Percentiles rank a stretch among this genome's conserved stretches.
phyloP scores from a whole-genome alignment of 495 filamentous ascomycete species.

The Filosporella fistucella region DNA sequence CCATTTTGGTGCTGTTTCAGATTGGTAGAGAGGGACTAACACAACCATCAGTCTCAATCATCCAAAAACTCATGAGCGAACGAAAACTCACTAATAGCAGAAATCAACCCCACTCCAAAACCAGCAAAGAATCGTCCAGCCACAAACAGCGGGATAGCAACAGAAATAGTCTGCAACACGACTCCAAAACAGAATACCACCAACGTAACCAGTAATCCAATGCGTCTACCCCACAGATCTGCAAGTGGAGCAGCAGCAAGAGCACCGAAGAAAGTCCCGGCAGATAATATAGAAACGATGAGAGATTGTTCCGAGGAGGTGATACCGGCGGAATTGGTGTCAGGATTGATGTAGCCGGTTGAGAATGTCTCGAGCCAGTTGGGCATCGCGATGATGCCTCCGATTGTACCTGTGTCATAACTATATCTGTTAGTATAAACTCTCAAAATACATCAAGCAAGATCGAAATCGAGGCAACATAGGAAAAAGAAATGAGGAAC shows the following conservation, averaged over 20 bases:
- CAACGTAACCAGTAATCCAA: conserved; percentile 58
- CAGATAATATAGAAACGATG: conserved; percentile 81
- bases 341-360: conserved; percentile 52
- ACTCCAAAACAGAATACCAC: conserved; percentile 75
- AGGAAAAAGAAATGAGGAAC: too few relatives aligned
- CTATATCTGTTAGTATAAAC: too few relatives aligned
- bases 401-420: conserved; percentile 83
- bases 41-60: neutral
- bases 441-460: too few relatives aligned
- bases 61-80: neutral
- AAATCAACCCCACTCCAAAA: conserved; percentile 76
- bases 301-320: conserved; percentile 58
- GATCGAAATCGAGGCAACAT: too few relatives aligned
- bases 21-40: conserved; percentile 82
- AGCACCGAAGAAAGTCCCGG: conserved; percentile 83
- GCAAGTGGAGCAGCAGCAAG: conserved; percentile 61
- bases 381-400: conserved; percentile 76
- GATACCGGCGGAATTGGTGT: conserved; percentile 47
- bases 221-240: conserved; percentile 68
- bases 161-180: conserved; percentile 67
- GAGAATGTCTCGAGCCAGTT: conserved; percentile 65
- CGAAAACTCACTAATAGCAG: conserved; percentile 50
- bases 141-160: conserved; percentile 61
- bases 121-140: conserved; percentile 79
- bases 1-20: conserved; percentile 80